Evolutionary conservation across 2,329 filamentous ascomycete genomes (phyloP).

Genomic region (Pseudomassariella vexata): DNA sequence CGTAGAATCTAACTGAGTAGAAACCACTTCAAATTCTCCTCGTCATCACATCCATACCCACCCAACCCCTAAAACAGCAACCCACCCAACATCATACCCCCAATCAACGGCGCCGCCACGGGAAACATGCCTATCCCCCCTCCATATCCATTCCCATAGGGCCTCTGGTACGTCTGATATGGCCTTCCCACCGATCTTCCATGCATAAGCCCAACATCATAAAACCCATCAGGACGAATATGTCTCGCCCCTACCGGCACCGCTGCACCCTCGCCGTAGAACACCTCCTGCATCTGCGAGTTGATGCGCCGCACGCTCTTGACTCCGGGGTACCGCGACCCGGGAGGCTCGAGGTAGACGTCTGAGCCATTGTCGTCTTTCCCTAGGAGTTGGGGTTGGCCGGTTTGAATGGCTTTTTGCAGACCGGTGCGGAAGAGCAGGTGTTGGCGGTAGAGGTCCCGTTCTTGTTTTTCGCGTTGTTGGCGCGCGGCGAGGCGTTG

Average conservation of each 20-base stretch:
- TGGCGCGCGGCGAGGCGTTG: slow-evolving; percentile 41
- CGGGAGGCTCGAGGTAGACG: slow-evolving; percentile 53
- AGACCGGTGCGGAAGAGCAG: slow-evolving; percentile 43
- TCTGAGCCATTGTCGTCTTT: slow-evolving; percentile 47
- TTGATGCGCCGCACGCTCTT: slow-evolving; percentile 10
- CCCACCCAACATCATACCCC: slow-evolving; percentile 40
- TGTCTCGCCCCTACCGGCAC: slow-evolving; percentile 40
- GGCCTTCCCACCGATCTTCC: slow-evolving; percentile 46
- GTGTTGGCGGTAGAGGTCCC: slow-evolving; percentile 45
- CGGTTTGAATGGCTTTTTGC: slow-evolving; percentile 43
- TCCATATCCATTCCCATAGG: slow-evolving; percentile 35
- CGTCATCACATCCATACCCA: no score
- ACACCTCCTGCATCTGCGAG: slow-evolving; percentile 20
- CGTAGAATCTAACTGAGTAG: no score
- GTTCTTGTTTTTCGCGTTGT: slow-evolving; percentile 42
- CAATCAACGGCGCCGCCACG: slow-evolving; percentile 37
- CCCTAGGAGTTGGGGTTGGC: slow-evolving; percentile 49
- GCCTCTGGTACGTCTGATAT: slow-evolving; percentile 36
- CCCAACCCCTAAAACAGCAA: slow-evolving; percentile 22
- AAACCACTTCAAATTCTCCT: no score
- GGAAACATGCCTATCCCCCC: slow-evolving; percentile 36
- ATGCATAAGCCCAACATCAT: slow-evolving; percentile 39
- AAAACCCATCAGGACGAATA: slow-evolving; percentile 29
- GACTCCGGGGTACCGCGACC: slow-evolving; percentile 18
- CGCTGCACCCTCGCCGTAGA: slow-evolving; percentile 20